A percentile compares a stretch with the other conserved stretches of the same genome.
Conservation (phyloP, 2,329 filamentous ascomycete genomes). For the Zopfia rhizophila region DNA sequence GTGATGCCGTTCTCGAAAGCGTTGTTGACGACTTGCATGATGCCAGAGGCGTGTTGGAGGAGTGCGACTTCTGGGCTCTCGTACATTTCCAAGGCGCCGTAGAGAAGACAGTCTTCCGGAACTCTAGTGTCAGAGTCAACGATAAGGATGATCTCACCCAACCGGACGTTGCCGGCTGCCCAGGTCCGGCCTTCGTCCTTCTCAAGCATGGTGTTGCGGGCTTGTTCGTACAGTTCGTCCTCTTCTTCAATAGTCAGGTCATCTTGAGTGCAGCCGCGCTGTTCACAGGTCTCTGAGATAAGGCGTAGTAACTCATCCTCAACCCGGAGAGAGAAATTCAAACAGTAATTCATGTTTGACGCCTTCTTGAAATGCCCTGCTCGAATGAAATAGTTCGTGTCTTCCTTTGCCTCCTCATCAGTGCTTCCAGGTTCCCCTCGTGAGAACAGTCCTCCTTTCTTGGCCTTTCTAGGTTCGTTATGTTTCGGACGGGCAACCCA, state of each 20-base stretch:
- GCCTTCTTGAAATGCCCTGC: conserved; percentile 55
- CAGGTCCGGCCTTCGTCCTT: conserved; percentile 75
- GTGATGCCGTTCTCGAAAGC: conserved; percentile 80
- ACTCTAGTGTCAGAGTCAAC: conserved; percentile 48
- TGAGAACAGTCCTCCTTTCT: conserved; percentile 35
- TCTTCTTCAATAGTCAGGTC: conserved; percentile 40
- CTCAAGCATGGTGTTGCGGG: conserved; percentile 69
- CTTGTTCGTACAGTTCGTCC: conserved; percentile 35
- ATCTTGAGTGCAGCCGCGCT: conserved; percentile 30
- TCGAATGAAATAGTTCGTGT: conserved; percentile 32
- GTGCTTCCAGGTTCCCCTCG: conserved; percentile 21
- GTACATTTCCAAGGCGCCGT: conserved; percentile 82
- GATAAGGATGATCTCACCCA: conserved; percentile 82
- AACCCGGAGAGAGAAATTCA: conserved; percentile 69
- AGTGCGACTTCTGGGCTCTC: conserved; percentile 80
- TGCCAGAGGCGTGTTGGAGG: conserved; percentile 73
- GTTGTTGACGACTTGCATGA: conserved; percentile 77
- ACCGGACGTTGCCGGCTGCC: conserved; percentile 84
- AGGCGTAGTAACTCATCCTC: conserved; percentile 66
- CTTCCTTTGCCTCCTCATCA: conserved; percentile 59
- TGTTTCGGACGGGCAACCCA: conserved; percentile 59
- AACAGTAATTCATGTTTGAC: conserved; percentile 77
- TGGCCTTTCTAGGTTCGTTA: conserved; percentile 51
- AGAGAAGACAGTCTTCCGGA: conserved; percentile 77
- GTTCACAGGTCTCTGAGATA: conserved; percentile 25